Base-by-base conservation (phyloP, 2,329 filamentous ascomycete genomes). In the Thermomyces lanuginosus region DNA sequence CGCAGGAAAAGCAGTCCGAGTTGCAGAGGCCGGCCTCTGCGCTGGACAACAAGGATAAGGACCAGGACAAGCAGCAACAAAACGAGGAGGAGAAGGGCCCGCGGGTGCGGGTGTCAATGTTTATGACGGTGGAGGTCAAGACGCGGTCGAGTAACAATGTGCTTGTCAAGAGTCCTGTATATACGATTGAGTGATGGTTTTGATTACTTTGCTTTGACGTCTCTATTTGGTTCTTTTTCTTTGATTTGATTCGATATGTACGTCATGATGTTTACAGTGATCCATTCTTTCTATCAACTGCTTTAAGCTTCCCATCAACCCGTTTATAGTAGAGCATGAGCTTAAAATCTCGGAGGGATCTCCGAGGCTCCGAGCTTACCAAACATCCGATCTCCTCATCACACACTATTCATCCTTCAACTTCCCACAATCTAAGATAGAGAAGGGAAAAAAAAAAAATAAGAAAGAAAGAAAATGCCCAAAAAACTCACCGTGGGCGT, bases 91-190 rank as follows among this genome's bases (percentile, higher is more conserved):
- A 37, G 17, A 33, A 40, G 14, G 42, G 45, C 24, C 46, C 53
- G 4, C 73, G 69, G 38, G 70, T 86, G 30, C 70, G 79, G 21
- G 77, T 84, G 48, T 73, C 79, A 2, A 76, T 73, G 4, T 86
- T 84, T 47, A 53, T 83, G 30, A 69, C 66, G 10, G 64, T 83
- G 16, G 78, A 84, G 52, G 77, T 86, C 5, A 61, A 76, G 36
- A 76, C 77, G 12, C 68, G 77, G 27, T 49, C 50, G 2, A 38
- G 47, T 6, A 43, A 45, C 33, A 79, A 79, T 51, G 73, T 83
- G 24, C 56, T 86, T 41, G 58, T 71, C 34, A 82, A 82, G 56
- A 75, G 79, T 11, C 77, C 78, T 8, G 73, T 84, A 16, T 86
- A 58, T 44, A 38, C 50, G 25, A 44, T 58, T 20, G 31, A 32